Evolutionary conservation across 169 alveolate species (phyloP).

Genomic region (Plasmodium gonderi): DNA sequence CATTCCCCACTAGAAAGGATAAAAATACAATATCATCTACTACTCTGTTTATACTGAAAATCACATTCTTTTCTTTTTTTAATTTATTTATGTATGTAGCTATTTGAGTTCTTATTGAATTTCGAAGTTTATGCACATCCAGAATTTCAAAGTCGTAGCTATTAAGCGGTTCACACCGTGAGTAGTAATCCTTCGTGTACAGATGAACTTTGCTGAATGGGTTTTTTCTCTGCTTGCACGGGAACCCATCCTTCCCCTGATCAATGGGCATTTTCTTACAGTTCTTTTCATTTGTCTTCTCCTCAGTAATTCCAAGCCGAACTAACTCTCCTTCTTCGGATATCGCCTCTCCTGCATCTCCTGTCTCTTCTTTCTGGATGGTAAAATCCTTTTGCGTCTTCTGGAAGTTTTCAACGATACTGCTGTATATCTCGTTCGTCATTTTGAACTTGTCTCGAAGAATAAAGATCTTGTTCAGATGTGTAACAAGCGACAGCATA

Average conservation of each 20-base stretch:
- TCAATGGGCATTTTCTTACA: too few species aligned
- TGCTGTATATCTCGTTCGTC: slow-evolving; percentile 54
- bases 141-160: slow-evolving; percentile 64
- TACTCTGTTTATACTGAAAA: slow-evolving; percentile 83
- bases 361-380: slow-evolving; percentile 81
- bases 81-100: slow-evolving; percentile 74
- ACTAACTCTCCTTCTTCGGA: too few species aligned
- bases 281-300: not conserved
- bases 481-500: slow-evolving; percentile 95
- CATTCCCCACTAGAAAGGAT: slow-evolving; percentile 96
- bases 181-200: slow-evolving; percentile 51
- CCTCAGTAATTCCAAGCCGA: not conserved
- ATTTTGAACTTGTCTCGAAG: slow-evolving; percentile 92
- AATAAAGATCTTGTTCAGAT: slow-evolving; percentile 93
- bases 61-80: slow-evolving; percentile 59
- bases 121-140: slow-evolving; percentile 62
- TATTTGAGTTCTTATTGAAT: slow-evolving; percentile 59
- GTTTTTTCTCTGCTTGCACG: not conserved
- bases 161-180: slow-evolving; percentile 17
- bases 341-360: too few species aligned
- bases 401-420: slow-evolving; percentile 72
- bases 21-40: slow-evolving; percentile 96
- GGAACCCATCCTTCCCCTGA: too few species aligned
- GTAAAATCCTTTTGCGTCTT: slow-evolving; percentile 71
- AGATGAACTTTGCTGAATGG: slow-evolving; percentile 12